Evolutionary conservation across 139 green algal species (phyloP).

Genomic region (Medakamo hakoo): DNA sequence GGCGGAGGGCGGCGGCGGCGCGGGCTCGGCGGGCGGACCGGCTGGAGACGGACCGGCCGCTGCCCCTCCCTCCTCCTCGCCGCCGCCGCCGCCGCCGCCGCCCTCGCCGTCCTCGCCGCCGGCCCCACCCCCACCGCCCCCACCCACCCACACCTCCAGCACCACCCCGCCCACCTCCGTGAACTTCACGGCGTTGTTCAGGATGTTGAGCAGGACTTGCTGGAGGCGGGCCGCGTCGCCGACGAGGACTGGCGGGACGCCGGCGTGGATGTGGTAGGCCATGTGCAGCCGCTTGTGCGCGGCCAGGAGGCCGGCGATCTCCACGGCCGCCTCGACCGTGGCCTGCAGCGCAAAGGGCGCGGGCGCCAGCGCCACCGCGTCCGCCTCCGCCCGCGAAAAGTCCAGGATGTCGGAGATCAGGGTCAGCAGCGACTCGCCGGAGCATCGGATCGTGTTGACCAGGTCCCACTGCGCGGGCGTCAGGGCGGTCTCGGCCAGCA

Average conservation of each 20-base stretch:
- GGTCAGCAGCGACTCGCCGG: slow-evolving; percentile 62
- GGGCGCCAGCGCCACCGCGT: slow-evolving; percentile 50
- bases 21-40: not conserved
- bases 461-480: slow-evolving; percentile 43
- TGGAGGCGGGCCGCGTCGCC: slow-evolving; percentile 60
- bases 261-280: slow-evolving; percentile 39
- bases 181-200: slow-evolving; percentile 85
- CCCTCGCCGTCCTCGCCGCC: not conserved
- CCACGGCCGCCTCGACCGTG: slow-evolving; percentile 65
- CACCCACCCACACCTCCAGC: slow-evolving; percentile 36
- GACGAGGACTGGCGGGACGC: slow-evolving; percentile 15
- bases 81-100: not conserved
- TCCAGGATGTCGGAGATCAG: slow-evolving; percentile 88
- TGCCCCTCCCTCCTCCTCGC: slow-evolving; percentile 2
- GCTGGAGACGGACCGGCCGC: slow-evolving; percentile 1
- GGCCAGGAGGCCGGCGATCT: slow-evolving; percentile 60
- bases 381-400: slow-evolving; percentile 70
- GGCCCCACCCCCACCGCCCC: not conserved
- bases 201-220: slow-evolving; percentile 72
- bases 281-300: slow-evolving; percentile 57
- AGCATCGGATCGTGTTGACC: slow-evolving; percentile 62
- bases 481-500: slow-evolving; percentile 56
- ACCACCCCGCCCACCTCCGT: slow-evolving; percentile 57
- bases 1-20: not conserved
- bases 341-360: slow-evolving; percentile 47